Percentiles rank a stretch among this genome's conserved stretches.
phyloP scores from a whole-genome alignment of 108 stramenopile species.

The Skeletonema potamos region DNA sequence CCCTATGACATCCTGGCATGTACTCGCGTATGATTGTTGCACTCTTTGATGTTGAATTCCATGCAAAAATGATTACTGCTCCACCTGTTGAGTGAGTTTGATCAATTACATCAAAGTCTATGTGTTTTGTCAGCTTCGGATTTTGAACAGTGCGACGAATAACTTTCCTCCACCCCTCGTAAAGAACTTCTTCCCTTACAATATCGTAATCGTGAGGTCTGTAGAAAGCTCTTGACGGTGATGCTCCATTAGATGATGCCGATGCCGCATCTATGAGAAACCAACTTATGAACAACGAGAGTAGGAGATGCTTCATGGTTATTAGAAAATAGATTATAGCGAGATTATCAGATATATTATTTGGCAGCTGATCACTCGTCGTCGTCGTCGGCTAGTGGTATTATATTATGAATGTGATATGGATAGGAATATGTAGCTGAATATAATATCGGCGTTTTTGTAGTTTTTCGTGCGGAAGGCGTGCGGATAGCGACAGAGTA shows the following conservation, averaged over 20 bases:
- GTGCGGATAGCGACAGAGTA: too few relatives aligned
- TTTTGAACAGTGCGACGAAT: conserved; percentile 51
- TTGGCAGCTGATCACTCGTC: too few relatives aligned
- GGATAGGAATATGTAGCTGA: too few relatives aligned
- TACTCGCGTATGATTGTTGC: conserved; percentile 78
- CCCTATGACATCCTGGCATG: conserved; percentile 67
- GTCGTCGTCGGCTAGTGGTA: too few relatives aligned
- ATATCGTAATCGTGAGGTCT: conserved; percentile 55
- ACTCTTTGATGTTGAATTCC: conserved; percentile 72
- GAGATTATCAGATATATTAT: too few relatives aligned
- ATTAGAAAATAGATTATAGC: too few relatives aligned
- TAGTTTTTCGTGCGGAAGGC: too few relatives aligned
- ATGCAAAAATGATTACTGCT: conserved; percentile 81
- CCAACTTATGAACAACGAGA: not conserved
- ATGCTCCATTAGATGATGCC: not conserved
- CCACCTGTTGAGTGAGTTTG: conserved; percentile 40
- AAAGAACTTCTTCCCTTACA: conserved; percentile 52
- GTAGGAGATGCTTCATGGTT: not conserved
- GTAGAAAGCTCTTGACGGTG: not conserved
- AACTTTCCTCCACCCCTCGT: conserved; percentile 69
- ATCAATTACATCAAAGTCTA: conserved; percentile 65
- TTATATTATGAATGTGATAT: too few relatives aligned
- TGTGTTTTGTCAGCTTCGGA: conserved; percentile 43
- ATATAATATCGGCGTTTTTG: too few relatives aligned
- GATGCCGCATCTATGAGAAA: not conserved